phyloP scores from a whole-genome alignment of 768 basidiomycete genomes.

The Panaeolus papilionaceus region DNA sequence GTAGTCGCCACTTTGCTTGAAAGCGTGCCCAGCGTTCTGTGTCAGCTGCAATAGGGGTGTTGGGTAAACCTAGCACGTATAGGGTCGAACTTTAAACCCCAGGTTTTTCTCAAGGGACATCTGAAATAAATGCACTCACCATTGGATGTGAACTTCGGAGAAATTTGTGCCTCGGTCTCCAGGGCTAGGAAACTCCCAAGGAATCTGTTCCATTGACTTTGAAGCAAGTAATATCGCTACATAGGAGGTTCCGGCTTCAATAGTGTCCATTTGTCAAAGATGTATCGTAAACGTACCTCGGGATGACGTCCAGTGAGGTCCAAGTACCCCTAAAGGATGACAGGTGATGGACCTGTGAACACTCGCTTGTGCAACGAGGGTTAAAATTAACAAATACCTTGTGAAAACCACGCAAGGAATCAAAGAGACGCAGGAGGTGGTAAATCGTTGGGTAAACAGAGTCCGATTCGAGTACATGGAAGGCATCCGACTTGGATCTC shows the following conservation, averaged over 20 bases:
- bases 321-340: conserved; percentile 26
- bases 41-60: conserved; percentile 21
- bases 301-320: conserved; percentile 33
- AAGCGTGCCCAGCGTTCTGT: conserved; percentile 31
- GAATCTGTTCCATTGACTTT: conserved; percentile 31
- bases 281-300: conserved; percentile 20
- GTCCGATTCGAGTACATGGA: conserved; percentile 16
- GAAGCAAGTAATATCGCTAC: conserved; percentile 31
- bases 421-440: conserved; percentile 28
- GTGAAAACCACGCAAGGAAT: conserved; percentile 31
- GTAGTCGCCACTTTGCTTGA: conserved; percentile 30
- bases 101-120: conserved; percentile 6
- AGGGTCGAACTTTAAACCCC: conserved; percentile 2
- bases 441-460: conserved; percentile 24
- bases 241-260: conserved; percentile 1
- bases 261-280: neutral
- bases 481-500: neutral
- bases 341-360: conserved; percentile 12
- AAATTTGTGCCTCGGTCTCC: conserved; percentile 19
- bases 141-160: conserved; percentile 9
- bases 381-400: conserved; percentile 23
- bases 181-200: conserved; percentile 27
- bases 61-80: conserved; percentile 8
- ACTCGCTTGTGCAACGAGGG: conserved; percentile 6
- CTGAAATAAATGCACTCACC: conserved; percentile 12